Base-by-base conservation (phyloP, 225 moss, liverwort and hornwort genomes). In the Anthoceros angustus region DNA sequence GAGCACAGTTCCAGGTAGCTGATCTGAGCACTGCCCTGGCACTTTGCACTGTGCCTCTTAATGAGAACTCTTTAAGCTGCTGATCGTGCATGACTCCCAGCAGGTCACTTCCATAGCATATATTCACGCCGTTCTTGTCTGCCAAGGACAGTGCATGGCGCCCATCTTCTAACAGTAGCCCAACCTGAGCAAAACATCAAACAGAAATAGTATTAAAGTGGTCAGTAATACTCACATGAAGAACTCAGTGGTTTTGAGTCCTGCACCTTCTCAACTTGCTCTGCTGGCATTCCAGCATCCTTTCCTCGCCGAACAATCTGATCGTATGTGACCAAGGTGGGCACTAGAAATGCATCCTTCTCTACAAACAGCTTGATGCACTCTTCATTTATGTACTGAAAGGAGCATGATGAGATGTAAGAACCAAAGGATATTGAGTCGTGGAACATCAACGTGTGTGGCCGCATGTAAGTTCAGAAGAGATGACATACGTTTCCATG, bases 291-390 rank as follows among this genome's bases (percentile, higher is more conserved):
- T 38, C 82, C 85, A 25, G 82, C 75, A 0, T 55, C 79, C 68
- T 85, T 79, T 20, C 85, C 85, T 2, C 20, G 64, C 20, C 72
- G 75, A 49, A 77, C 77, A 70, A 85, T 82, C 63, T 80, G 67
- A 32, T 85, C 82, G 61, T 85, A 85, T 24, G 85, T 85, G 60
- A 85, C 80, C 72, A 85, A 72, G 8, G 85, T 85, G 25, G 85
- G 85, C 68, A 85, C 85, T 23, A 85, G 24, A 70, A 80, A 85
- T 42, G 74, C 64, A 12, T 42, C 65, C 0, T 50, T 82, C 68
- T 74, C 68, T 67, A 77, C 77, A 62, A 85, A 43, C 39, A 85
- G 75, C 42, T 72, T 48, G 40, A 78, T 49, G 74, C 85, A 85
- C 67, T 85, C 85, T 79, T 67, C 69, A 66, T 85, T 72, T 39